Percentiles rank a stretch among this genome's conserved stretches.
These are phyloP conservation scores for Conticribra weissflogii DNA, from an alignment of 108 stramenopile genomes.

Conservation along the genomic window DNA sequence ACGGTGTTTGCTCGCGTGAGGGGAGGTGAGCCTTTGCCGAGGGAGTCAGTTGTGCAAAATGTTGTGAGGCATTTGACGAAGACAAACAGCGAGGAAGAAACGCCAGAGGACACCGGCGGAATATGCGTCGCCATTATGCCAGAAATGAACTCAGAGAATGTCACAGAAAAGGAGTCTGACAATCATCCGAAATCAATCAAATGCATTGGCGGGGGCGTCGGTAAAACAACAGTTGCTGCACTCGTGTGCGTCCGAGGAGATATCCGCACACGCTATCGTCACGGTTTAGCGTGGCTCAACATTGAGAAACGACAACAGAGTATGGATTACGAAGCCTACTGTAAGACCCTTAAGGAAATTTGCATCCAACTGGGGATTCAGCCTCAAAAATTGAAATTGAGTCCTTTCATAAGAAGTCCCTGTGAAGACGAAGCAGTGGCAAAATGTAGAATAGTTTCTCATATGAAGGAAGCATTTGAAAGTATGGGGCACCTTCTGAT, in stretches of 20 bases:
- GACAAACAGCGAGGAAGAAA: background rate
- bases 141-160: background rate
- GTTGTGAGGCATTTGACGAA: slow-evolving; percentile 13
- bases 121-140: slow-evolving; percentile 1
- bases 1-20: slow-evolving; percentile 12
- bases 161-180: background rate
- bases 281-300: slow-evolving; percentile 73
- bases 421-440: slow-evolving; percentile 57
- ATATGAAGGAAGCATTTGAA: slow-evolving; percentile 73
- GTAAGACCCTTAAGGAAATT: slow-evolving; percentile 11
- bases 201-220: slow-evolving; percentile 23
- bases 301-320: slow-evolving; percentile 50
- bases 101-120: background rate
- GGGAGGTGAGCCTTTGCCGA: slow-evolving; percentile 24
- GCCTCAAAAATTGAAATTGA: slow-evolving; percentile 16
- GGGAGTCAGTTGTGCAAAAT: slow-evolving; percentile 22
- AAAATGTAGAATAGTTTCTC: slow-evolving; percentile 61
- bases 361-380: slow-evolving; percentile 22
- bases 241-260: slow-evolving; percentile 69
- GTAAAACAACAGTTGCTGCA: slow-evolving; percentile 79
- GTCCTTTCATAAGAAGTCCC: slow-evolving; percentile 55
- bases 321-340: slow-evolving; percentile 48
- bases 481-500: slow-evolving; percentile 67
- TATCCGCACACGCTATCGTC: slow-evolving; percentile 59
- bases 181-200: background rate